These are phyloP conservation scores for Wallacemonas sp. DNA, from an alignment of 208 protist genomes.

Conservation along the genomic window DNA sequence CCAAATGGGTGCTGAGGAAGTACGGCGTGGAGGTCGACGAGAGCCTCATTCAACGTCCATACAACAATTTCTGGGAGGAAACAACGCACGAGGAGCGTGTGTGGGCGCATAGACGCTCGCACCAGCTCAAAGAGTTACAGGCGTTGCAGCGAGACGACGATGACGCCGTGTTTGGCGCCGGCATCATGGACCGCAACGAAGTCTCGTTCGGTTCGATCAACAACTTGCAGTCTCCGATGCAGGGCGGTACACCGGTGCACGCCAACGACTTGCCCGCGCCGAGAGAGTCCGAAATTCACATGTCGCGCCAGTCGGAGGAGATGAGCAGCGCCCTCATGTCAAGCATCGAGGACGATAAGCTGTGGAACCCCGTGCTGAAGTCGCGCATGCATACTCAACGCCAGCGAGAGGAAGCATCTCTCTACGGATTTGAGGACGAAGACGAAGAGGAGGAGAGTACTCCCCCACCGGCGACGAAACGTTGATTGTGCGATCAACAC, in stretches of 20 bases:
- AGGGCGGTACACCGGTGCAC: conserved; percentile 82
- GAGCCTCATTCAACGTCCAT: conserved; percentile 77
- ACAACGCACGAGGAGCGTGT: conserved; percentile 89
- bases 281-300: conserved; percentile 67
- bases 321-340: conserved; percentile 91
- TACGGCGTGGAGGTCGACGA: conserved; percentile 76
- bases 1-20: conserved; percentile 86
- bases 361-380: conserved; percentile 87
- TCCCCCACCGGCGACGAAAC: not conserved
- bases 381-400: conserved; percentile 67
- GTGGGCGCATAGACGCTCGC: conserved; percentile 84
- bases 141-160: conserved; percentile 83
- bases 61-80: conserved; percentile 93
- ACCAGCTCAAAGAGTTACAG: conserved; percentile 89
- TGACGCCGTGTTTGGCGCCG: conserved; percentile 74
- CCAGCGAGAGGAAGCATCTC: conserved; percentile 55
- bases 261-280: conserved; percentile 79
- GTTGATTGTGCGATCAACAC: not conserved
- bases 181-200: conserved; percentile 69
- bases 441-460: conserved; percentile 33
- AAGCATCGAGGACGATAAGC: conserved; percentile 88
- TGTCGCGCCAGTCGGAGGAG: conserved; percentile 76
- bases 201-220: conserved; percentile 63
- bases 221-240: conserved; percentile 80
- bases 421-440: conserved; percentile 89